These are phyloP conservation scores for Leptographium wingfieldii DNA, from an alignment of 2,329 filamentous ascomycete genomes.

Conservation along the genomic window DNA sequence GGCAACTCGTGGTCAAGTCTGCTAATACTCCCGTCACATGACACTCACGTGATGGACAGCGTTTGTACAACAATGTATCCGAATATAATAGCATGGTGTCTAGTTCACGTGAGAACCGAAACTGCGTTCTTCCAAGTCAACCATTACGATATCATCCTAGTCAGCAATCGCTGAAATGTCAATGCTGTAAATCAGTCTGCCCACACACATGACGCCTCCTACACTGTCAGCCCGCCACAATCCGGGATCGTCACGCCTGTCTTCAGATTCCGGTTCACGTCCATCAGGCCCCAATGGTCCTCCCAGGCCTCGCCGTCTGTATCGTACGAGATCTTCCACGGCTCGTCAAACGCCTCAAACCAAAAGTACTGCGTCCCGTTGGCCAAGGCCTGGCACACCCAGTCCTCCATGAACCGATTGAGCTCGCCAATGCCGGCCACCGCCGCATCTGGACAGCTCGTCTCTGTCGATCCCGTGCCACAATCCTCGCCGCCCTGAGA, in stretches of 20 bases:
- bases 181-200: too few relatives aligned
- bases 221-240: conserved; percentile 63
- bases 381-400: conserved; percentile 66
- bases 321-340: conserved; percentile 78
- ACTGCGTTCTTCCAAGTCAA: too few relatives aligned
- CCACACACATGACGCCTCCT: conserved; percentile 1
- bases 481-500: conserved; percentile 70
- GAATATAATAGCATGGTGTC: too few relatives aligned
- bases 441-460: conserved; percentile 49
- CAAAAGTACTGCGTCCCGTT: conserved; percentile 93
- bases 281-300: conserved; percentile 90
- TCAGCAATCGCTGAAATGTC: too few relatives aligned
- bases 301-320: conserved; percentile 64
- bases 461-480: conserved; percentile 34
- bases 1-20: too few relatives aligned
- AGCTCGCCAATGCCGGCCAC: conserved; percentile 70
- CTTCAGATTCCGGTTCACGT: conserved; percentile 74
- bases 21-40: too few relatives aligned
- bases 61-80: too few relatives aligned
- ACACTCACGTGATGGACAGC: too few relatives aligned
- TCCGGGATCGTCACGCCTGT: conserved; percentile 73
- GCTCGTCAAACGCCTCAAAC: conserved; percentile 96
- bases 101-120: too few relatives aligned
- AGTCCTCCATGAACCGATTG: conserved; percentile 76
- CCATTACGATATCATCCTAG: too few relatives aligned